Conservation (phyloP, 805 yeast species). For the Jamesozyma hellenica region DNA sequence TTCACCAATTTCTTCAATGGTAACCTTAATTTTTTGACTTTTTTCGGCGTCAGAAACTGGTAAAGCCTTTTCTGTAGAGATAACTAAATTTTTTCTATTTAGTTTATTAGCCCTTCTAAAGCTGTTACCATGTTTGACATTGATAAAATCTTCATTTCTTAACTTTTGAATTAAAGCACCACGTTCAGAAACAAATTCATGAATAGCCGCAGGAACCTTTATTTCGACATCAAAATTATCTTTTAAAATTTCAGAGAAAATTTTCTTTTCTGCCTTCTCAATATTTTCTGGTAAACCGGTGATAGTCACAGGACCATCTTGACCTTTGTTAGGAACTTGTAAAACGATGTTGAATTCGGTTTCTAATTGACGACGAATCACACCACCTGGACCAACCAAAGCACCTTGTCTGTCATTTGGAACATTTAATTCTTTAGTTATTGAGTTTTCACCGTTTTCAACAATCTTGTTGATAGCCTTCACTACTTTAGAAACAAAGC, state of each 20-base stretch:
- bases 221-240: conserved; percentile 46
- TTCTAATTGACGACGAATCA: conserved; percentile 62
- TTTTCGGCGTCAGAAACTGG: conserved; percentile 30
- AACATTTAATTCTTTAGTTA: conserved; percentile 43
- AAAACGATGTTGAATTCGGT: conserved; percentile 54
- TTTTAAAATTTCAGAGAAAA: conserved; percentile 45
- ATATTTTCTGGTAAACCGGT: conserved; percentile 60
- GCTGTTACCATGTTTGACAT: conserved; percentile 48
- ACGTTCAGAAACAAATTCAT: conserved; percentile 53
- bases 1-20: conserved; percentile 31
- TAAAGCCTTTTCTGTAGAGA: conserved; percentile 39
- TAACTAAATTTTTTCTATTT: conserved; percentile 34
- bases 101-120: conserved; percentile 42
- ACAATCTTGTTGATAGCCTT: conserved; percentile 54
- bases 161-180: conserved; percentile 53
- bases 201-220: conserved; percentile 47
- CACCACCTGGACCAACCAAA: conserved; percentile 74
- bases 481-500: conserved; percentile 59
- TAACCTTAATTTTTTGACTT: conserved; percentile 37
- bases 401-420: conserved; percentile 67
- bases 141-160: conserved; percentile 43
- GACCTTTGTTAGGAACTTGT: conserved; percentile 52
- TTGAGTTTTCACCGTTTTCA: conserved; percentile 49
- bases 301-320: conserved; percentile 43
- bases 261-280: conserved; percentile 51